Base-by-base conservation (phyloP, 177 flowering plant species). In the Vitis hybrid region DNA sequence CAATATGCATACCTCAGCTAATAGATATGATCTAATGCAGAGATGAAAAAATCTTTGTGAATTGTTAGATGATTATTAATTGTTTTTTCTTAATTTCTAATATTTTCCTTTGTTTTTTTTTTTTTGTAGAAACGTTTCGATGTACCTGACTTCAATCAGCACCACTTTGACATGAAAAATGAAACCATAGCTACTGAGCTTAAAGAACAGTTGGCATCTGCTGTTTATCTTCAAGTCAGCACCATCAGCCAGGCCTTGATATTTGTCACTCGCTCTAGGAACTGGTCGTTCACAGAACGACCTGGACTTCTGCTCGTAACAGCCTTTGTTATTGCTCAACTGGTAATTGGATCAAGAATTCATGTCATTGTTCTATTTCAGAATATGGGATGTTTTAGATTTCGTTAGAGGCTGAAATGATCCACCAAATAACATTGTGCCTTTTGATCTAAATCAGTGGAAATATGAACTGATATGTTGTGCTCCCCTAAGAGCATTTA, bases 161-260 rank as follows among this genome's bases (percentile, higher is more conserved):
- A 71, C 62, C 52, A 19, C 11, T 62, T 19, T 9, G 54, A 81
- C 52, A 59, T 74, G 64, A 16, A 62, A 18, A 66, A 70, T 60
- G 4, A 64, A 4, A 3, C 11, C 4, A 65, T 59, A 16, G 40
- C 65, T 2, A 58, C 62, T 2, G 66, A 55, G 0, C 70, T 80
- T 2, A 75, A 76, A 5, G 73, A 49, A 59, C 71, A 60, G 85
- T 19, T 90, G 71, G 87, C 86, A 46, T 86, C 95, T 61, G 95
- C 94, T 62, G 79, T 90, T 6, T 90, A 90, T 78, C 93, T 92
- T 65, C 97, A 92, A 90, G 88, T 92, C 40, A 90, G 97, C 81
- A 86, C 82, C 46, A 84, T 91, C 50, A 91, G 94, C 78, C 97
- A 91, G 78, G 93, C 93, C 49, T 73, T 92, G 11, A 92, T 92